Conservation (phyloP, 1,284 basidiomycete species). For the Sparassis latifolia region DNA sequence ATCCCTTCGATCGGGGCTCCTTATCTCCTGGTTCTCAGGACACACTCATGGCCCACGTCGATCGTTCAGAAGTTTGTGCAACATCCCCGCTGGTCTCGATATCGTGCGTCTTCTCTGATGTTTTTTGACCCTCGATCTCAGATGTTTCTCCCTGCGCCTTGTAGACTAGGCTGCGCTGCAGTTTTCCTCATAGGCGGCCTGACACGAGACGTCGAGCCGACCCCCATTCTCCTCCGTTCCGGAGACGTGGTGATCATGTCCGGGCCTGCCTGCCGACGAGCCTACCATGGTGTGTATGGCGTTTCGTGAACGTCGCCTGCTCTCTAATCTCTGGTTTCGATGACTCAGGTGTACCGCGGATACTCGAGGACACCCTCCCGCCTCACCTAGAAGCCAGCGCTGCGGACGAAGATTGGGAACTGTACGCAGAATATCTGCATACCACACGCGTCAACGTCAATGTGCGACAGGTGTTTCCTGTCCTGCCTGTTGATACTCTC, state of each 20-base stretch:
- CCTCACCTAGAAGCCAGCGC: constrained; percentile 38
- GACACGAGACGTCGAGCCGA: constrained; percentile 70
- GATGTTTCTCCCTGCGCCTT: too few relatives aligned
- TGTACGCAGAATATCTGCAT: constrained; percentile 57
- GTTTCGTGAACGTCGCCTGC: neutral
- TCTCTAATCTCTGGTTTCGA: neutral
- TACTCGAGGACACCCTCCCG: constrained; percentile 76
- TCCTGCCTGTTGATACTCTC: too few relatives aligned
- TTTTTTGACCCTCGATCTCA: neutral
- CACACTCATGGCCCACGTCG: constrained; percentile 90
- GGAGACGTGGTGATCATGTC: constrained; percentile 93
- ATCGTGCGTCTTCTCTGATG: constrained; percentile 50
- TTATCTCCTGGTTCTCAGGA: constrained; percentile 39
- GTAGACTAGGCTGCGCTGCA: constrained; percentile 78
- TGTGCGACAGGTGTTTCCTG: constrained; percentile 81
- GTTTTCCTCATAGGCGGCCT: constrained; percentile 85
- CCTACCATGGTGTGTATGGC: constrained; percentile 72
- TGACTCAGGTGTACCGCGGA: constrained; percentile 72
- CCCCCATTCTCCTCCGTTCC: constrained; percentile 76
- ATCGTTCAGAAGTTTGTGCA: constrained; percentile 82
- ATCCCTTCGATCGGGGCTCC: neutral
- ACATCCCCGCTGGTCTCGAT: constrained; percentile 87
- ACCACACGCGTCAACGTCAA: constrained; percentile 83
- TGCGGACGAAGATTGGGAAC: constrained; percentile 41
- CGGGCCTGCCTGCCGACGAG: constrained; percentile 73